Evolutionary conservation across 495 filamentous ascomycete species (phyloP), one percentile per base, ranked within the genome.

Genomic region (Aspergillus homomorphus): DNA sequence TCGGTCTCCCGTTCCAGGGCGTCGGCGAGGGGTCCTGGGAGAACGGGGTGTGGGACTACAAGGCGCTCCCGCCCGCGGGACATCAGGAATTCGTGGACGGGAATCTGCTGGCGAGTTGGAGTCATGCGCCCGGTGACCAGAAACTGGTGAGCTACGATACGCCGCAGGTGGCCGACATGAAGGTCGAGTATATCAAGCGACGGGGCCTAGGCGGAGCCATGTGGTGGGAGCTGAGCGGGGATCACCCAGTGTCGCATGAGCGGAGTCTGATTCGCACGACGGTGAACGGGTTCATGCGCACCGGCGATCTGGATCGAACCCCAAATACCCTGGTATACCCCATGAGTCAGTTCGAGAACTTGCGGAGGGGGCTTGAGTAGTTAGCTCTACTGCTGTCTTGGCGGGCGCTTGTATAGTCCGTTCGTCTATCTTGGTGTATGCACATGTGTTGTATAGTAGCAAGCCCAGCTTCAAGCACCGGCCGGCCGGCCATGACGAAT

Each of bases 31-130:
- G 74, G 28, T 82, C 79, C 38, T 89, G 85, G 77, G 88, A 96
- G 75, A 77, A 82, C 16, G 92, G 92, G 0, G 78, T 92, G 0
- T 96, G 87, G 86, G 86, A 92, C 65, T 93, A 85, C 69, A 86
- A 87, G 66, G 89, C 66, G 0, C 66, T 87, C 3, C 84, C 83
- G 1, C 65, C 64, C 16, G 45, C 66, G 0, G 76, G 73, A 7
- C 72, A 72, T 5, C 22, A 41, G 14, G 70, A 67, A 51, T 21
- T 18, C 3, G 54, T 60, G 4, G 58, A 63, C 45, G 23, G 58
- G 1, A 26, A 67, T 10, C 30, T 61, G 14, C 52, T 54, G 30
- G 60, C 60, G 18, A 58, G 55, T 20, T 62, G 53, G 26, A 58
- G 60, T 24, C 56, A 52, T 28, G 56, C 55, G 18, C 20, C 30